Evolutionary conservation across 495 filamentous ascomycete genomes (phyloP).

Genomic region (Hypoxylon lenormandii): DNA sequence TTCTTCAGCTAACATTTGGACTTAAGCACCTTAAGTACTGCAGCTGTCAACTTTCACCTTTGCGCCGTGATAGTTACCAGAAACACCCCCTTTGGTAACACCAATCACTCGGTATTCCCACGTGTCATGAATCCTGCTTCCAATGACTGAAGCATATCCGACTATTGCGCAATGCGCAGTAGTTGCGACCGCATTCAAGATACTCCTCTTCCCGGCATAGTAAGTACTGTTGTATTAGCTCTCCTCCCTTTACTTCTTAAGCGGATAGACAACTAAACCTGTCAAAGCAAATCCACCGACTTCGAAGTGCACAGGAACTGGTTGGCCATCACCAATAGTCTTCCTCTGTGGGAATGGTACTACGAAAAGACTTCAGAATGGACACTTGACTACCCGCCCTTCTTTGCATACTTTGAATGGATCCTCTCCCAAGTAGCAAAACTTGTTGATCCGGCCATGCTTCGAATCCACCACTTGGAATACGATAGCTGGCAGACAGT

Average conservation of each 20-base stretch:
- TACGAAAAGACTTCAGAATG: constrained; percentile 97
- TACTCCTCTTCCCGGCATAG: constrained; percentile 96
- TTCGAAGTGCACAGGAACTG: constrained; percentile 99
- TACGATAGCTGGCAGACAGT: constrained; percentile 92
- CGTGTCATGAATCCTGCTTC: constrained; percentile 39
- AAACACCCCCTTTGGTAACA: neutral
- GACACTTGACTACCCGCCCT: constrained; percentile 98
- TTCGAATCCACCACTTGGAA: constrained; percentile 79
- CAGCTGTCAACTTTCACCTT: constrained; percentile 10
- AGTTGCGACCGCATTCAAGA: constrained; percentile 88
- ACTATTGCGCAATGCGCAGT: constrained; percentile 87
- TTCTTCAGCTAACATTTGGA: constrained; percentile 43
- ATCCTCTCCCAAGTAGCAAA: constrained; percentile 82
- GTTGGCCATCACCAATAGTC: constrained; percentile 91
- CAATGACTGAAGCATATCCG: constrained; percentile 85
- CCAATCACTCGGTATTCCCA: constrained; percentile 1
- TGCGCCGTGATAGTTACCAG: constrained; percentile 8
- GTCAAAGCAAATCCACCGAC: constrained; percentile 91
- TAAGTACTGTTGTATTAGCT: constrained; percentile 61
- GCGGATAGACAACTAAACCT: constrained; percentile 25
- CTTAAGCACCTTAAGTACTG: constrained; percentile 15
- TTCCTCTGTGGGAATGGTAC: constrained; percentile 92
- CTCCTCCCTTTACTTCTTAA: neutral
- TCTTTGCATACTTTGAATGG: constrained; percentile 98
- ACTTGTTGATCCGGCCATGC: constrained; percentile 81